Evolutionary conservation across 2,329 filamentous ascomycete genomes (phyloP), one percentile per base, ranked within the genome.

Genomic region (Fusarium illudens): DNA sequence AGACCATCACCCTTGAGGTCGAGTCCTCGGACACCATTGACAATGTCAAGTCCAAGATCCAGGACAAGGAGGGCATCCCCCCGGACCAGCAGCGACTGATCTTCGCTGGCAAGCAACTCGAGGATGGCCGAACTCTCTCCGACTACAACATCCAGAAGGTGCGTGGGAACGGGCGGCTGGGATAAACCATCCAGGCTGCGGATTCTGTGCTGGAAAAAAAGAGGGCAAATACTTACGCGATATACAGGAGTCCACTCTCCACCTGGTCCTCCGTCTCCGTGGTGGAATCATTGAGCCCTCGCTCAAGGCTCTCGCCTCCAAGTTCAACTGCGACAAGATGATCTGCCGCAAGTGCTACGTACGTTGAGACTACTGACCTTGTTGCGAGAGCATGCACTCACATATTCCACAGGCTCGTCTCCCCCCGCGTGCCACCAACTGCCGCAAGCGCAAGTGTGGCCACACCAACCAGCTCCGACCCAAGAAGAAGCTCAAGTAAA

Each of bases 301-400:
- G 79, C 91, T 98, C 79, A 98, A 98, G 91, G 95, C 93, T 76
- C 91, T 98, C 73, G 95, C 95, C 81, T 94, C 91, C 88, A 97
- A 97, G 90, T 98, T 96, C 90, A 98, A 99, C 92, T 98, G 95
- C 92, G 96, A 98, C 77, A 97, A 97, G 92, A 95, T 95, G 92
- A 97, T 98, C 86, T 98, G 96, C 93, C 95, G 96, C 89, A 98
- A 99, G 92, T 99, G 96, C 92, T 98, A 98, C 86, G 93, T 96
- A 90, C 78, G 92, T 90, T 39, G 11, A 56, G 10, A 29, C 19
- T 34, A 30, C 8, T 10, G 13, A 22, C 8, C 30, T n/a, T 8
- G 4, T 9, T n/a, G 3, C 4, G 9, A 8, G 17, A 22, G 34
- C 48, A 49, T 30, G 17, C 27, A 15, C 46, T 49, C 33, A 48